Base-by-base conservation (phyloP, 257 asterid genomes). In the Petunia secreta region DNA sequence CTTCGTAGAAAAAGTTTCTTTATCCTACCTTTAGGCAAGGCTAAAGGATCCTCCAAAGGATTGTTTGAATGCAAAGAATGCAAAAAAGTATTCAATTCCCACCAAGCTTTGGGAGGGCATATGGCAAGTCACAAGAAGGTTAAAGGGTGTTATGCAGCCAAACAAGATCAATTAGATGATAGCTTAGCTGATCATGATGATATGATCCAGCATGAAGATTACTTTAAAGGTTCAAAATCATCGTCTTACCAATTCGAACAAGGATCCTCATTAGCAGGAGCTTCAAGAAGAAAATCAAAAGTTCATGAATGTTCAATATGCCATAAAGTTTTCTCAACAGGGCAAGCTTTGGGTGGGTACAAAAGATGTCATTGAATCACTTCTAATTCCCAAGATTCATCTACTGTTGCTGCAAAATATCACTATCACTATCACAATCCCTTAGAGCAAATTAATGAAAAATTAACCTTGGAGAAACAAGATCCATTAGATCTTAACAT, bases 261-360 rank as follows among this genome's bases (percentile, higher is more conserved):
- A 37, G 88, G 89, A 9, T 79, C 87, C 16, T 65, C 82, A 2
- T 63, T 86, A n/a, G 83, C 81, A 0, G 95, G 92, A 6, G 86
- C 90, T 54, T 87, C 94, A 0, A 88, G 88, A 73, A 87, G 90
- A 74, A 93, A 93, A 41, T 85, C 97, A 0, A 93, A 93, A 58
- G 92, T 91, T 0, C 97, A 95, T 73, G 97, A 93, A 68, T 96
- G 98, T 83, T 88, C 98, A 16, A 94, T 96, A n/a, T 96, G 99
- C 34, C 98, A 96, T 58, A 85, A 97, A 58, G 90, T 91, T 54
- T 96, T 96, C 38, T 83, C 92, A 8, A 89, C 99, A 0, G 99
- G 99, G 3, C 99, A 94, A 82, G 99, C 98, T 2, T 87, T 96
- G 0, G 99, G 99, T 10, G 99, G 99, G 0, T 98, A 96, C 85